These are phyloP conservation scores for Chalciporus sphaerocephalus DNA, from an alignment of 768 basidiomycete species.

Conservation along the genomic window DNA sequence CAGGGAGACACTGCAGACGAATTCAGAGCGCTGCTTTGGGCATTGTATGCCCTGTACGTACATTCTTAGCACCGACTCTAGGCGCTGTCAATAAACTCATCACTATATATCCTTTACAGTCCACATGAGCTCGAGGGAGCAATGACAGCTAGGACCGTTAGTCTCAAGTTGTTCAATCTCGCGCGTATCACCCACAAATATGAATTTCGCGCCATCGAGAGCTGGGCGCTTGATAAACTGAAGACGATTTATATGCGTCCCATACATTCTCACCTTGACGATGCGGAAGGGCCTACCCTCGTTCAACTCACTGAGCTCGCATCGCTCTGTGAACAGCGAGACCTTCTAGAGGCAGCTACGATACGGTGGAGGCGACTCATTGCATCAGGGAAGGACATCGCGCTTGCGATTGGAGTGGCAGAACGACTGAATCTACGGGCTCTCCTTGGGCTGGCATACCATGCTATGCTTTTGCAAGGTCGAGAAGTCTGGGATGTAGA, in stretches of 20 bases:
- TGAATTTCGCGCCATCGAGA: constrained; percentile 42
- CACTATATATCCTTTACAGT: constrained; percentile 24
- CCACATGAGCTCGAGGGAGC: constrained; percentile 44
- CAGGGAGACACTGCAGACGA: constrained; percentile 45
- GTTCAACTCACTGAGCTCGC: constrained; percentile 50
- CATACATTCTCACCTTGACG: constrained; percentile 27
- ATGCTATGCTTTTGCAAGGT: constrained; percentile 49
- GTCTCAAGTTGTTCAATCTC: constrained; percentile 43
- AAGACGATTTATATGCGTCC: constrained; percentile 35
- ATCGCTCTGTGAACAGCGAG: constrained; percentile 44
- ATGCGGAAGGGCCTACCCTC: constrained; percentile 36
- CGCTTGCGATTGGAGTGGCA: constrained; percentile 42
- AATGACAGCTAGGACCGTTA: constrained; percentile 40
- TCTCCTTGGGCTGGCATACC: constrained; percentile 48
- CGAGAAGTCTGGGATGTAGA: constrained; percentile 47
- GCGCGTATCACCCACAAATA: constrained; percentile 48
- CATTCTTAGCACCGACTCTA: not conserved
- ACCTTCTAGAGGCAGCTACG: constrained; percentile 40
- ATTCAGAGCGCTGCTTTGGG: constrained; percentile 52
- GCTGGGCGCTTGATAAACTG: constrained; percentile 42
- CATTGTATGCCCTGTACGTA: constrained; percentile 49
- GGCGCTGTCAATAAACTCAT: constrained; percentile 3
- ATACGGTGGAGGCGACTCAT: constrained; percentile 47
- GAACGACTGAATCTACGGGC: constrained; percentile 45
- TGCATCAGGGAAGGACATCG: constrained; percentile 41